phyloP scores from a whole-genome alignment of 2,329 filamentous ascomycete species.

The Allantophomopsis lycopodina region DNA sequence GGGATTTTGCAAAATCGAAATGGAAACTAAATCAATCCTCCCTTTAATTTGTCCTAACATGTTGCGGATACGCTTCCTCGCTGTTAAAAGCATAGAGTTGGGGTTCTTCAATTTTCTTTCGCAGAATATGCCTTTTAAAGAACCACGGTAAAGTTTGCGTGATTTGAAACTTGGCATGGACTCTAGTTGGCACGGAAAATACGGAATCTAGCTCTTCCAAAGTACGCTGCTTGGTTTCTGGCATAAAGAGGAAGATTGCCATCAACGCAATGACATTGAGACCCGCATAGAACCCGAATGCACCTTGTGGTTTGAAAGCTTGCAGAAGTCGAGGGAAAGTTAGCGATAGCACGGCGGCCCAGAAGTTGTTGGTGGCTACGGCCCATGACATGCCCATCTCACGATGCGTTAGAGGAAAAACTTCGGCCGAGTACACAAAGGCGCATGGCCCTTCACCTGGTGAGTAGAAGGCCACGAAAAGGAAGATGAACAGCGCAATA shows the following conservation, averaged over 20 bases:
- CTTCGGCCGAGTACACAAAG: slow-evolving; percentile 48
- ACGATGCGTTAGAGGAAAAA: slow-evolving; percentile 48
- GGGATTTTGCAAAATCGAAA: no score
- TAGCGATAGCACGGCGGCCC: slow-evolving; percentile 49
- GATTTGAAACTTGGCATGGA: slow-evolving; percentile 11
- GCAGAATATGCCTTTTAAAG: slow-evolving; percentile 18
- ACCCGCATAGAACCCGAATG: slow-evolving; percentile 39
- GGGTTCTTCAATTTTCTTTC: no score
- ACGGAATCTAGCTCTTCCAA: slow-evolving; percentile 29
- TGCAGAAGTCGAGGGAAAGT: slow-evolving; percentile 20
- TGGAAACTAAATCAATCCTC: no score
- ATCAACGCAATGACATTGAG: slow-evolving; percentile 39
- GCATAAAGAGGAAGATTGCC: slow-evolving; percentile 41
- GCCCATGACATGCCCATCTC: slow-evolving; percentile 52
- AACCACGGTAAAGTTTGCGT: slow-evolving; percentile 47
- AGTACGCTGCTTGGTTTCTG: slow-evolving; percentile 38
- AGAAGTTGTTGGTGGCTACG: slow-evolving; percentile 45
- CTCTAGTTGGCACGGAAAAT: slow-evolving; percentile 21
- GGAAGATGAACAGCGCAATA: slow-evolving; percentile 47
- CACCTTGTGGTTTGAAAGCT: slow-evolving; percentile 19
- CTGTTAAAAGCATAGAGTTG: no score
- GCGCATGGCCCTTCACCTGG: slow-evolving; percentile 50
- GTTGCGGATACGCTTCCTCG: no score
- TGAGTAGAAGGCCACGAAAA: slow-evolving; percentile 53
- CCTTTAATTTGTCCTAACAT: no score